Conservation (phyloP, 495 filamentous ascomycete species). For the Annulohypoxylon stygium region DNA sequence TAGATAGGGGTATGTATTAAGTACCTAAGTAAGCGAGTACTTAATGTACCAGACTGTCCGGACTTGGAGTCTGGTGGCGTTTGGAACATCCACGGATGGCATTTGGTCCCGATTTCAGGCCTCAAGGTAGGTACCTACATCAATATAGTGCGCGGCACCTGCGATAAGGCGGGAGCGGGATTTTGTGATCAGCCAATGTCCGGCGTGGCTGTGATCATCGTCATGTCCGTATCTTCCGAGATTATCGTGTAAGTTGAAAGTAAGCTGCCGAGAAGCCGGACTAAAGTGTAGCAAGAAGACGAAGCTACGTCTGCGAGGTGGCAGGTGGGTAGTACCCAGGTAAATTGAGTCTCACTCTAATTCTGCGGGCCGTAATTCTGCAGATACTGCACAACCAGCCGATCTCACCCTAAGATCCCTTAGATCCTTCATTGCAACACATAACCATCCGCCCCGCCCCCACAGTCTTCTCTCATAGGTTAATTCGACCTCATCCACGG, state of each 20-base stretch:
- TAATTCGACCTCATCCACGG: neutral
- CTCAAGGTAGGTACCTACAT: too few species aligned
- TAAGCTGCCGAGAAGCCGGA: neutral
- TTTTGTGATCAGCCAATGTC: neutral
- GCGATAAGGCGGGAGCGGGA: too few species aligned
- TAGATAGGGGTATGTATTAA: too few species aligned
- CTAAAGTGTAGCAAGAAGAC: neutral
- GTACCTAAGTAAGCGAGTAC: too few species aligned
- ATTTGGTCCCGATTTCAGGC: too few species aligned
- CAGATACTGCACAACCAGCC: neutral
- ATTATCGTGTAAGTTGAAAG: neutral
- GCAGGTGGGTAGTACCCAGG: neutral
- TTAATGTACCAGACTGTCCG: too few species aligned
- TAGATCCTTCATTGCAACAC: neutral
- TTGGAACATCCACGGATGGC: too few species aligned
- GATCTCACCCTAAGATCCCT: neutral
- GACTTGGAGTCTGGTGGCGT: too few species aligned
- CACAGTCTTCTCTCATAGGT: neutral
- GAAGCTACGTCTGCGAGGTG: neutral
- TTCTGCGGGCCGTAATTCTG: too few species aligned
- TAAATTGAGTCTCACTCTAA: too few species aligned
- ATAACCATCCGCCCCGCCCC: neutral
- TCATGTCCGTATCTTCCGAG: too few species aligned
- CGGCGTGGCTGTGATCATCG: neutral
- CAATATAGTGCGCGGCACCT: too few species aligned